These are phyloP conservation scores for Coccomyxa subellipsoidea DNA, from an alignment of 163 green algal genomes.

Conservation along the genomic window DNA sequence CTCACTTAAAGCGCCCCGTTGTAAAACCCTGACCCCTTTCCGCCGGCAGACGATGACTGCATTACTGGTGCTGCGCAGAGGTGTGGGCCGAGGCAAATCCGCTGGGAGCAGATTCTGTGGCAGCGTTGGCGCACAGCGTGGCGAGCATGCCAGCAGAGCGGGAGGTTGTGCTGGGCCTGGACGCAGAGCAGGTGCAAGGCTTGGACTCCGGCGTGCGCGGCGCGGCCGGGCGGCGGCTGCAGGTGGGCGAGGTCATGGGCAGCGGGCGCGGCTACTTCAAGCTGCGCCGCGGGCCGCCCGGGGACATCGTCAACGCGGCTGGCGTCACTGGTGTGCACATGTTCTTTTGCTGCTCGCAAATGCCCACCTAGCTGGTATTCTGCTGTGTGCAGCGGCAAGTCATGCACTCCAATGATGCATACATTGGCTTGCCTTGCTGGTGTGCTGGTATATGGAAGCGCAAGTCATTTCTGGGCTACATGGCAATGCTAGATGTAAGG, in stretches of 20 bases:
- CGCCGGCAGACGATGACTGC: too few species aligned
- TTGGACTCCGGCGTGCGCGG: slow-evolving; percentile 17
- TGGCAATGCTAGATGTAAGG: too few species aligned
- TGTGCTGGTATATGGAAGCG: too few species aligned
- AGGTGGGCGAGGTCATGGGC: slow-evolving; percentile 22
- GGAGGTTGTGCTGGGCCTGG: neutral
- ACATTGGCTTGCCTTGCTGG: too few species aligned
- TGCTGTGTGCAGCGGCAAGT: too few species aligned
- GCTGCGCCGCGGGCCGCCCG: slow-evolving; percentile 38
- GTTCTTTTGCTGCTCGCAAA: too few species aligned
- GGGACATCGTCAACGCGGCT: neutral
- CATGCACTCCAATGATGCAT: too few species aligned
- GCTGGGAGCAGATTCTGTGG: neutral
- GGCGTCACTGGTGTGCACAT: neutral
- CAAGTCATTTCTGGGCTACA: too few species aligned
- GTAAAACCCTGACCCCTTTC: too few species aligned
- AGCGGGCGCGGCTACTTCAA: slow-evolving; percentile 79
- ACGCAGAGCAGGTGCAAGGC: neutral
- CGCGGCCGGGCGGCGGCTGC: neutral
- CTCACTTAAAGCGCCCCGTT: too few species aligned
- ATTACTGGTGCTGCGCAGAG: neutral
- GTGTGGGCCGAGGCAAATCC: neutral
- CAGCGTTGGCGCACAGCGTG: neutral
- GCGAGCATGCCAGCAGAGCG: neutral
- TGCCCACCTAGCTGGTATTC: too few species aligned